Evolutionary conservation across 2,329 filamentous ascomycete genomes (phyloP).

Genomic region (Colletotrichum sp.): DNA sequence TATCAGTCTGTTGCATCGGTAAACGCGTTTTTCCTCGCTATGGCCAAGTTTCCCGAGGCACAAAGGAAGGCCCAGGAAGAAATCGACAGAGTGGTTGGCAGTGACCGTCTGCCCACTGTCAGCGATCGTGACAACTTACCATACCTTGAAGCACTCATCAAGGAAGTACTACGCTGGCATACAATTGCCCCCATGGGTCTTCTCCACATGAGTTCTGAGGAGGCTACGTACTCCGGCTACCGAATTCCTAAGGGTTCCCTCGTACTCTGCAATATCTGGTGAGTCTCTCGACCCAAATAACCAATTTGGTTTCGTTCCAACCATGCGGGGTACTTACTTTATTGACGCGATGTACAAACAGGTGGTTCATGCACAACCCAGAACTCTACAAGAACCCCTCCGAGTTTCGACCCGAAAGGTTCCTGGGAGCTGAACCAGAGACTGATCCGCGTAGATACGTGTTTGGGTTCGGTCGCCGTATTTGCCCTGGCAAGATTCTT

Average conservation of each 20-base stretch:
- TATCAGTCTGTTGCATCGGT: slow-evolving; percentile 34
- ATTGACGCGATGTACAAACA: not conserved
- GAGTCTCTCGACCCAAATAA: not conserved
- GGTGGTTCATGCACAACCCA: slow-evolving; percentile 63
- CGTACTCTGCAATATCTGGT: slow-evolving; percentile 38
- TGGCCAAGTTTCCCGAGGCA: slow-evolving; percentile 49
- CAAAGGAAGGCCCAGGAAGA: slow-evolving; percentile 34
- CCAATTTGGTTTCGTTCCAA: not conserved
- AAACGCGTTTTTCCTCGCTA: slow-evolving; percentile 48
- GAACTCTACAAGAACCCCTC: slow-evolving; percentile 61
- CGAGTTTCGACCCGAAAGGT: slow-evolving; percentile 37
- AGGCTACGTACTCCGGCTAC: slow-evolving; percentile 53
- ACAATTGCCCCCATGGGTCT: slow-evolving; percentile 45
- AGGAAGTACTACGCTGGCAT: slow-evolving; percentile 48
- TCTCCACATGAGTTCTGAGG: slow-evolving; percentile 51
- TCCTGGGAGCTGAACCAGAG: slow-evolving; percentile 22
- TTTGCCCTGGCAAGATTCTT: slow-evolving; percentile 22
- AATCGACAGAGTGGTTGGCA: slow-evolving; percentile 42
- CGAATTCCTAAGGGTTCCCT: slow-evolving; percentile 52
- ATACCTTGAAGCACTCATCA: slow-evolving; percentile 45
- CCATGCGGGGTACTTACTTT: too few relatives aligned
- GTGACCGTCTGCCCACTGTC: slow-evolving; percentile 37
- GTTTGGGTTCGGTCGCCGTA: slow-evolving; percentile 24
- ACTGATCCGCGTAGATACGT: slow-evolving; percentile 7
- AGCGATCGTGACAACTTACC: slow-evolving; percentile 42